A percentile compares a stretch with the other conserved stretches of the same genome.
Conservation (phyloP, 129 eudicot genomes). For the Saposhnikovia divaricata region DNA sequence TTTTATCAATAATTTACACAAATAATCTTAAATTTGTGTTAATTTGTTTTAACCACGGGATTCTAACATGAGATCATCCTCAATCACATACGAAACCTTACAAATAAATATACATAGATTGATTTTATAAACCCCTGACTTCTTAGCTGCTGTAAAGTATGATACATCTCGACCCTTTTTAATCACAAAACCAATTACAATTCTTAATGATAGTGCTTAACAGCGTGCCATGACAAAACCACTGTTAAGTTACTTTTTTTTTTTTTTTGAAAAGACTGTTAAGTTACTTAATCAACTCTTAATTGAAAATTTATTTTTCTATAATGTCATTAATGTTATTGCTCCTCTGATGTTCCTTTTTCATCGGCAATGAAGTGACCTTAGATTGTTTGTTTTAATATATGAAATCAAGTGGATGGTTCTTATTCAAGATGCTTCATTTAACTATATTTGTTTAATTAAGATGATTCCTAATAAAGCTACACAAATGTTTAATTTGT, state of each 20-base stretch:
- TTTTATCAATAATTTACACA: no score
- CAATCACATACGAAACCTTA: no score
- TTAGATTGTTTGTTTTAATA: neutral
- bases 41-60: no score
- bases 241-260: no score
- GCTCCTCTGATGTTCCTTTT: slow-evolving; percentile 5
- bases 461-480: neutral
- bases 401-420: slow-evolving; percentile 1
- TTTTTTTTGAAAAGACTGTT: no score
- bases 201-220: slow-evolving; percentile 12
- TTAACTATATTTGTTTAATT: neutral
- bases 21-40: no score
- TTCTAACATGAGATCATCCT: no score
- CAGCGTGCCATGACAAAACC: slow-evolving; percentile 13
- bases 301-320: neutral
- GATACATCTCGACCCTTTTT: neutral
- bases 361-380: neutral
- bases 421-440: slow-evolving; percentile 6
- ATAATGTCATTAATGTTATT: slow-evolving; percentile 5
- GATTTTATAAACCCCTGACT: no score
- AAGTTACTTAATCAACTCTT: neutral
- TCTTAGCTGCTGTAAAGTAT: neutral
- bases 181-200: neutral
- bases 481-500: neutral
- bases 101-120: no score